Evolutionary conservation across 2,329 filamentous ascomycete genomes (phyloP).

Genomic region (Phyllosticta paracitricarpa): DNA sequence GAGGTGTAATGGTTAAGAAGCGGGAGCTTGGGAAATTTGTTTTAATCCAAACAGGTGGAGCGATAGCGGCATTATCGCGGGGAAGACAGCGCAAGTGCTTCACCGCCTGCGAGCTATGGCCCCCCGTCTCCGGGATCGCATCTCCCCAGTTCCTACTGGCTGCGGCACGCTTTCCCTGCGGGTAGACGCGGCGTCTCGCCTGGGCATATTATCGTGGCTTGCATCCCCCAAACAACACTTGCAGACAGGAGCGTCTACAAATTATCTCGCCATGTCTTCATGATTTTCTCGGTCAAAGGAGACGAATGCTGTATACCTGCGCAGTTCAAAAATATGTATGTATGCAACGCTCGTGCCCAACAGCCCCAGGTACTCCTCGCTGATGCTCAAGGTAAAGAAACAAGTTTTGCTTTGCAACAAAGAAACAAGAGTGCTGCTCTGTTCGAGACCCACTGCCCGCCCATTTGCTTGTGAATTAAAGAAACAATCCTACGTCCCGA

Average conservation of each 20-base stretch:
- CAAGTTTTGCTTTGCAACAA: not conserved
- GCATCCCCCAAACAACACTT: not conserved
- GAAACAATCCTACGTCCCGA: not conserved
- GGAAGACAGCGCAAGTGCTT: constrained; percentile 2
- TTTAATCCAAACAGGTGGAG: not conserved
- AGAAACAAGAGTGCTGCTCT: not conserved
- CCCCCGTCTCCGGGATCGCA: constrained; percentile 8
- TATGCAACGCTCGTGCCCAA: not conserved
- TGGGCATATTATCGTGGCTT: not conserved
- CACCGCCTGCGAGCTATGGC: constrained; percentile 3
- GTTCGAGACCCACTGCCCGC: not conserved
- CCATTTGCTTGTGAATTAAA: not conserved
- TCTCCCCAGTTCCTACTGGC: not conserved
- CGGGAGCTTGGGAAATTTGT: constrained; percentile 10
- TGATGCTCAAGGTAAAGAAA: not conserved
- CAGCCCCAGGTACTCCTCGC: not conserved
- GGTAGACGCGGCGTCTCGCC: not conserved
- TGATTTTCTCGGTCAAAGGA: not conserved
- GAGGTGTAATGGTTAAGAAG: constrained; percentile 2
- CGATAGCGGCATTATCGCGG: constrained; percentile 6
- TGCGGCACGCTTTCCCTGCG: not conserved
- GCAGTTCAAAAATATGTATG: not conserved
- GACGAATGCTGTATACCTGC: not conserved
- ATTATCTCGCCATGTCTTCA: not conserved
- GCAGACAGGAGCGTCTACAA: not conserved